These are phyloP conservation scores for Astrocystis sublimbata DNA, from an alignment of 495 filamentous ascomycete genomes.

Conservation along the genomic window DNA sequence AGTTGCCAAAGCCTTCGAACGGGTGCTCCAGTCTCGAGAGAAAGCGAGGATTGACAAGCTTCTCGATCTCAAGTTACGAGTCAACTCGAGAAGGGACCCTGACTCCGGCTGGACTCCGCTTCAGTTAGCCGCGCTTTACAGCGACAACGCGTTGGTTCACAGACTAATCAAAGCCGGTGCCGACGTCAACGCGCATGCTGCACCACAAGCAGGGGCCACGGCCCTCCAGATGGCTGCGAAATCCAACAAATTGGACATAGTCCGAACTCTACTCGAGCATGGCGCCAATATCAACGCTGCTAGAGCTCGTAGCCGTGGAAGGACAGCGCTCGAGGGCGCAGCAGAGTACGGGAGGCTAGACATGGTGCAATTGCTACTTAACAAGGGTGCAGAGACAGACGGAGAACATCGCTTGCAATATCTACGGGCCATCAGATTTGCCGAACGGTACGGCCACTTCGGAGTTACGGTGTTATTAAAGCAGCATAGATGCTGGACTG, in stretches of 20 bases:
- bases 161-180: background rate
- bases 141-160: background rate
- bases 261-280: slow-evolving; percentile 8
- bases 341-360: slow-evolving; percentile 4
- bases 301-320: background rate
- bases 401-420: too few relatives aligned
- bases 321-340: slow-evolving; percentile 1
- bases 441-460: too few relatives aligned
- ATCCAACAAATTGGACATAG: slow-evolving; percentile 14
- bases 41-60: too few relatives aligned
- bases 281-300: background rate
- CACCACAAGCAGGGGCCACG: slow-evolving; percentile 6
- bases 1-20: too few relatives aligned
- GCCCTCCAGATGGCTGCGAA: slow-evolving; percentile 22
- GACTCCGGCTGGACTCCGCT: background rate
- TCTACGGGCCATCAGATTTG: too few relatives aligned
- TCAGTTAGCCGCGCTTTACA: background rate
- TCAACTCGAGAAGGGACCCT: too few relatives aligned
- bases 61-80: too few relatives aligned
- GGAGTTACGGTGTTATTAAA: too few relatives aligned
- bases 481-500: too few relatives aligned
- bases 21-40: too few relatives aligned
- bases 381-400: background rate
- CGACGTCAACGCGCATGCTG: slow-evolving; percentile 11
- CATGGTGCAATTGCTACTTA: background rate